Evolutionary conservation across 2,329 filamentous ascomycete genomes (phyloP).

Genomic region (Thermomyces lanuginosus): DNA sequence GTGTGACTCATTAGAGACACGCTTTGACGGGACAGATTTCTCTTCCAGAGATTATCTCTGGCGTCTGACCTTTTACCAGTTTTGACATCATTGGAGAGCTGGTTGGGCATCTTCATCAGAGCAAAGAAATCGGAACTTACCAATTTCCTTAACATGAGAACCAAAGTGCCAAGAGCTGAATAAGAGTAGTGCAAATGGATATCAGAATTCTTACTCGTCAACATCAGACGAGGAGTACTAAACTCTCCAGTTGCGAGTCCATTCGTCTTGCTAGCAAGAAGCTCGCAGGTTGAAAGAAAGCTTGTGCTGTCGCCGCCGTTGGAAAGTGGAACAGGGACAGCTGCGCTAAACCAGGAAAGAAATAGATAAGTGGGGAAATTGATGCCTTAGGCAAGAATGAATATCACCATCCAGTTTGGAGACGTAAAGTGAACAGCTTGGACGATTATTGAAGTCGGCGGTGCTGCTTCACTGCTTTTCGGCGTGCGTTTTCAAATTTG

Average conservation of each 20-base stretch:
- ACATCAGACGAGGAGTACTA: not conserved
- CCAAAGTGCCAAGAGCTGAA: not conserved
- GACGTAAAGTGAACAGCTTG: not conserved
- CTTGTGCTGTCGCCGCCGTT: no score
- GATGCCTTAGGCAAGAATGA: no score
- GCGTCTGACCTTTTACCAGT: constrained; percentile 33
- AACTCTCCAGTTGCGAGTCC: not conserved
- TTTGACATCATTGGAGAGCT: constrained; percentile 28
- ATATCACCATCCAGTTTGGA: no score
- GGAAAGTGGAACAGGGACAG: no score
- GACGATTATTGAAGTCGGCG: constrained; percentile 1
- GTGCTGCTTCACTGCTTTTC: constrained; percentile 2
- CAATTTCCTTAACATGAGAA: not conserved
- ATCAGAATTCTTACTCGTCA: not conserved
- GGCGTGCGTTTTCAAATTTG: no score
- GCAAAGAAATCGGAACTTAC: not conserved
- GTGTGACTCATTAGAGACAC: constrained; percentile 1
- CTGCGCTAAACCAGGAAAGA: no score
- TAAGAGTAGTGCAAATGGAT: not conserved
- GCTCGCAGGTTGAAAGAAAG: constrained; percentile 7
- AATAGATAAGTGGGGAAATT: no score
- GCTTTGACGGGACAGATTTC: constrained; percentile 2
- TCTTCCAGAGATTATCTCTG: constrained; percentile 6
- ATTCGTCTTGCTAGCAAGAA: constrained; percentile 1
- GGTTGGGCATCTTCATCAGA: no score